Evolutionary conservation across 139 green algal species (phyloP), one percentile per base, ranked within the genome.

Genomic region (Choricystis sp.): DNA sequence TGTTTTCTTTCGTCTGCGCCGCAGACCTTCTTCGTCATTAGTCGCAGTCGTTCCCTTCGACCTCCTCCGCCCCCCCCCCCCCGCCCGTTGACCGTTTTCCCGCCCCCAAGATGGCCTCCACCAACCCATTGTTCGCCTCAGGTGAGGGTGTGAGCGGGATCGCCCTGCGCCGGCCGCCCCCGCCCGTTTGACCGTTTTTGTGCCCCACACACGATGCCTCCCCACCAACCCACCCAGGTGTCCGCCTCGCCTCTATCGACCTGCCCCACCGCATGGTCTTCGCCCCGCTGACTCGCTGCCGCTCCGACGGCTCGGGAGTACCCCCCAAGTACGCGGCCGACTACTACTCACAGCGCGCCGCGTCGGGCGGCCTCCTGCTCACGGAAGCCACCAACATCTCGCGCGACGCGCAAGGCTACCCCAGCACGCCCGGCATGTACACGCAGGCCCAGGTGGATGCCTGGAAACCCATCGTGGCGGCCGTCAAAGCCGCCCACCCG

Each of bases 401-500:
- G 25, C 31, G 67, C 9, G 26, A 40, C 49, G 60, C 4, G 3
- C 31, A n/a, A 23, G 61, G 48, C n/a, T 86, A 85, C 66, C 79
- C 81, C 3, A 69, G 79, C 56, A 71, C 68, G 2, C 84, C 84
- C 2, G 86, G 85, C 28, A 79, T 95, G 19, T 84, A 84, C 70
- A 82, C 67, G 0, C n/a, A 75, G 21, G 72, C 91, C 76, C 88
- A 95, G 57, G 30, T 89, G n/a, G 80, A 87, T 29, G 86, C 71
- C 0, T 95, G 88, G 88, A 88, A 90, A 78, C 84, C 82, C 3
- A 72, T 94, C 4, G 68, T 81, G 1, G 25, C 77, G 60, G 83
- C 85, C 0, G 85, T 95, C 24, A 60, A 89, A 2, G 81, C 52
- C 49, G 31, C 49, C 23, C 25, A 21, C 27, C 28, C 3, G 5